Conservation (phyloP, 495 filamentous ascomycete genomes). For the Talaromyces liani region DNA sequence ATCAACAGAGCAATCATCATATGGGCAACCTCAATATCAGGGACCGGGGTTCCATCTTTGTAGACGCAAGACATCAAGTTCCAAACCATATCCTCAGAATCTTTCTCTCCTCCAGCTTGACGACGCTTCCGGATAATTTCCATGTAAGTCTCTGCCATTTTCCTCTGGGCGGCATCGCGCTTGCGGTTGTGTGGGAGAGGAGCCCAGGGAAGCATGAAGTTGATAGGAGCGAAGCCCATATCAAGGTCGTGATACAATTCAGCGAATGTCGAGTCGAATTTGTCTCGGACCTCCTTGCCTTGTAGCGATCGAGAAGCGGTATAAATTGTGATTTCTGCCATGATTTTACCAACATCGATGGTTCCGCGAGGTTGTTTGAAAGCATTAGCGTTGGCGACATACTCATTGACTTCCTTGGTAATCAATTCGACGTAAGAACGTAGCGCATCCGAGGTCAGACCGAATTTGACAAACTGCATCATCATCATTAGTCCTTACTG, state of each 20-base stretch:
- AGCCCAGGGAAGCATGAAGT: constrained; percentile 81
- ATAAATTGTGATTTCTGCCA: constrained; percentile 82
- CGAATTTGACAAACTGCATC: constrained; percentile 73
- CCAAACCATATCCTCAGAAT: constrained; percentile 68
- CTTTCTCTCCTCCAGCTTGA: constrained; percentile 30
- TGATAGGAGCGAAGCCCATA: constrained; percentile 74
- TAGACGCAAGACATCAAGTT: constrained; percentile 75
- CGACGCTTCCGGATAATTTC: constrained; percentile 66
- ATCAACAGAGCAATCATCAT: constrained; percentile 91
- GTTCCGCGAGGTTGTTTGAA: constrained; percentile 63
- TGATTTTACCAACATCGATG: constrained; percentile 56
- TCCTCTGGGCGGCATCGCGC: constrained; percentile 67
- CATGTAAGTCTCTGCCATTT: constrained; percentile 70
- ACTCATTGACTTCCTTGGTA: constrained; percentile 63
- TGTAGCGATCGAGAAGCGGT: constrained; percentile 76
- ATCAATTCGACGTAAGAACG: constrained; percentile 73
- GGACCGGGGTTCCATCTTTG: constrained; percentile 61
- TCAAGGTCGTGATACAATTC: constrained; percentile 76
- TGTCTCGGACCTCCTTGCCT: constrained; percentile 69
- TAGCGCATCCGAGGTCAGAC: constrained; percentile 70
- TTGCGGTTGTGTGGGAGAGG: constrained; percentile 79
- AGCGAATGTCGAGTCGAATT: constrained; percentile 67
- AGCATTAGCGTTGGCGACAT: constrained; percentile 53
- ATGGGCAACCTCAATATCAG: constrained; percentile 77
- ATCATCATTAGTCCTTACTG: neutral